A percentile compares a stretch with the other conserved stretches of the same genome.
phyloP scores from a whole-genome alignment of 164 flowering plant species.

The Sextonia rubra region DNA sequence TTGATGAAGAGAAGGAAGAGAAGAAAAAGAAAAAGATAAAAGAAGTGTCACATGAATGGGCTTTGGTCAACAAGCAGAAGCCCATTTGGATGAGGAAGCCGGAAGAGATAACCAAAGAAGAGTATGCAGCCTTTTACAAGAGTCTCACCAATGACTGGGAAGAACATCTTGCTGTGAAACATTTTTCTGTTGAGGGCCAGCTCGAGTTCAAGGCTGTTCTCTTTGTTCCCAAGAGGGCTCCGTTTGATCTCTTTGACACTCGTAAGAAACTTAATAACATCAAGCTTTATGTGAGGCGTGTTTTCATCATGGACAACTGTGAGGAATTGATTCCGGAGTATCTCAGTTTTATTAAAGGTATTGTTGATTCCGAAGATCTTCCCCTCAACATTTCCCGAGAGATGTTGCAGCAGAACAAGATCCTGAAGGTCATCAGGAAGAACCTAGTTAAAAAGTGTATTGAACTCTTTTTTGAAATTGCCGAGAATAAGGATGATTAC shows the following conservation, averaged over 20 bases:
- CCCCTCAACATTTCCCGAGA: constrained; percentile 22
- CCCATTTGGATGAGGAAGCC: constrained; percentile 42
- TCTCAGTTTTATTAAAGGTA: constrained; percentile 24
- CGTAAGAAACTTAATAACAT: constrained; percentile 31
- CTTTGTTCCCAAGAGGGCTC: constrained; percentile 20
- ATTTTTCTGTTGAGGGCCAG: constrained; percentile 30
- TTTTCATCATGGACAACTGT: constrained; percentile 24
- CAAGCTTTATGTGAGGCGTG: constrained; percentile 20
- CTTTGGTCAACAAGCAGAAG: constrained; percentile 34
- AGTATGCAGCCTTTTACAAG: constrained; percentile 35
- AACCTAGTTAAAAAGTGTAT: constrained; percentile 37
- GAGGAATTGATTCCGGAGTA: constrained; percentile 32
- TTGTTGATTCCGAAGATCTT: constrained; percentile 21
- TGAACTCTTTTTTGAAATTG: constrained; percentile 29
- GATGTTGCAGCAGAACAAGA: constrained; percentile 20
- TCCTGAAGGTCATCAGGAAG: constrained; percentile 32
- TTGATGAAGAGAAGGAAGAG: constrained; percentile 24
- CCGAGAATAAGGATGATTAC: constrained; percentile 23
- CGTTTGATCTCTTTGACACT: constrained; percentile 23
- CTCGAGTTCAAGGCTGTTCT: constrained; percentile 22
- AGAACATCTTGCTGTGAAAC: constrained; percentile 28
- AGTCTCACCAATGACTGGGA: constrained; percentile 27
- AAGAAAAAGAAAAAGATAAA: constrained; percentile 29
- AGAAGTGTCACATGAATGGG: constrained; percentile 35
- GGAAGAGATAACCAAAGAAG: constrained; percentile 37